Percentiles rank a stretch among this genome's conserved stretches.
phyloP scores from a whole-genome alignment of 2,329 filamentous ascomycete species.

The Juglanconis sp. region DNA sequence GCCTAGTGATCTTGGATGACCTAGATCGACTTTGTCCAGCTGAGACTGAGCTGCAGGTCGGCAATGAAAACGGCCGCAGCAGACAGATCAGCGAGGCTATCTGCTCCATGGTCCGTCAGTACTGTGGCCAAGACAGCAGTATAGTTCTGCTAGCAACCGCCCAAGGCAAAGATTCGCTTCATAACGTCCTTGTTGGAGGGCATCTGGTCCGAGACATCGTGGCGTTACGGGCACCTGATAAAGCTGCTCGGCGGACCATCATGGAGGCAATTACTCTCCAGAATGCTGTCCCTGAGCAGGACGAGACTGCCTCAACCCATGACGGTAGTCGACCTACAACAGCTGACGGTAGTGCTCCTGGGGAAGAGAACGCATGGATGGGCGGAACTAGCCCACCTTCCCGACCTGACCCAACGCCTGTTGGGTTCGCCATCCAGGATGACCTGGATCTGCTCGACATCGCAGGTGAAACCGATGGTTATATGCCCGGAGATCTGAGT shows the following conservation, averaged over 20 bases:
- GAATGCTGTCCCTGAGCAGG: slow-evolving; percentile 40
- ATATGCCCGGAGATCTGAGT: slow-evolving; percentile 92
- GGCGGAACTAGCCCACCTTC: slow-evolving; percentile 63
- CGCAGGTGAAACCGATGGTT: slow-evolving; percentile 91
- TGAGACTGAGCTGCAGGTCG: slow-evolving; percentile 91
- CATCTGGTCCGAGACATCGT: slow-evolving; percentile 92
- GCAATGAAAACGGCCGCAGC: slow-evolving; percentile 89
- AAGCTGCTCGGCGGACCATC: slow-evolving; percentile 80
- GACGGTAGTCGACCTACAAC: slow-evolving; percentile 55
- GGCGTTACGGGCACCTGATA: slow-evolving; percentile 84
- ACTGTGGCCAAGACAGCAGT: slow-evolving; percentile 73
- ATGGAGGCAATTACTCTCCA: slow-evolving; percentile 73
- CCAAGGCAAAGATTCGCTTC: slow-evolving; percentile 87
- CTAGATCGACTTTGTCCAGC: slow-evolving; percentile 88
- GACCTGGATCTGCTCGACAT: slow-evolving; percentile 89
- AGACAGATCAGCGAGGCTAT: slow-evolving; percentile 89
- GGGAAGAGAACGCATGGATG: slow-evolving; percentile 67
- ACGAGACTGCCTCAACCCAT: slow-evolving; percentile 32
- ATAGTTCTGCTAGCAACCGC: slow-evolving; percentile 88
- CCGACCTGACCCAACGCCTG: slow-evolving; percentile 36
- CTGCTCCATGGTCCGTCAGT: slow-evolving; percentile 77
- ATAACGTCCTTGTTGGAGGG: slow-evolving; percentile 84
- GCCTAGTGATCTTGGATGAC: slow-evolving; percentile 87
- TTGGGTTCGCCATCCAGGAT: slow-evolving; percentile 70
- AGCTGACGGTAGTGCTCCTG: slow-evolving; percentile 47